Percentiles rank a stretch among this genome's conserved stretches.
phyloP scores from a whole-genome alignment of 179 eudicot genomes.

The Spinacia oleracea region DNA sequence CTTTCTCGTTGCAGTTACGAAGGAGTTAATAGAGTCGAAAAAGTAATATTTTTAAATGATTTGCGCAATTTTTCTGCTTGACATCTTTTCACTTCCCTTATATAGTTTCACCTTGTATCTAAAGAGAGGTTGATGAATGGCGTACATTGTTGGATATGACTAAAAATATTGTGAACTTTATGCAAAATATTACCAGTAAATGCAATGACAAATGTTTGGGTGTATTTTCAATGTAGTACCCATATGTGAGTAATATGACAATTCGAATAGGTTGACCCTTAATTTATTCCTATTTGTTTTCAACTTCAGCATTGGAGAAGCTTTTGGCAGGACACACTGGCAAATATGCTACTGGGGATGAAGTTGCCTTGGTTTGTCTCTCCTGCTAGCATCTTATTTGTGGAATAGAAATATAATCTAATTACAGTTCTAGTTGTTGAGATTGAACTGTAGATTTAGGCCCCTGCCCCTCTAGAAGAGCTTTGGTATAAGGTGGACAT shows the following conservation, averaged over 20 bases:
- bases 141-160: not conserved
- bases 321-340: conserved; percentile 66
- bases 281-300: not conserved
- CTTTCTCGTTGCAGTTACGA: not conserved
- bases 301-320: conserved; percentile 80
- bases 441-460: not conserved
- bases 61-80: not conserved
- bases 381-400: conserved; percentile 14
- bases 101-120: not conserved
- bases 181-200: not conserved
- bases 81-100: not conserved
- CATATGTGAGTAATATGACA: not conserved
- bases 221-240: not conserved
- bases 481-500: not conserved
- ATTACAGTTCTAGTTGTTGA: not conserved
- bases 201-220: not conserved
- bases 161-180: not conserved
- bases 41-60: not conserved
- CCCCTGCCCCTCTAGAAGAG: not conserved
- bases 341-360: conserved; percentile 93
- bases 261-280: not conserved
- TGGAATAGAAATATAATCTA: not conserved
- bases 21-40: not conserved
- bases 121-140: not conserved
- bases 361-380: conserved; percentile 75